Percentiles rank a stretch among this genome's conserved stretches.
phyloP scores from a whole-genome alignment of 805 yeast genomes.

The Ogataea nitratoaversa region DNA sequence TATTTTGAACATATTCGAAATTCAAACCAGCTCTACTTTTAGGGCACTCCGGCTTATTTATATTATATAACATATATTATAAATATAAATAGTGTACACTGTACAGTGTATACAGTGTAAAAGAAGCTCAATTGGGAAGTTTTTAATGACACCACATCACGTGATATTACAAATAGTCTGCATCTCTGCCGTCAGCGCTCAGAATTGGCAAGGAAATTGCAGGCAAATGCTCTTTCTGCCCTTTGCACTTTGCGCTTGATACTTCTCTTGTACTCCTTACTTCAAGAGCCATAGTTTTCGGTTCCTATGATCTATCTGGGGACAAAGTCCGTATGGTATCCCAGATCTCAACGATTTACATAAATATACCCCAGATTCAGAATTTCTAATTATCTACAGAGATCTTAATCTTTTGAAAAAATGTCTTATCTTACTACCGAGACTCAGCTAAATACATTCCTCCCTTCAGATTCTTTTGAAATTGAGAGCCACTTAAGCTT shows the following conservation, averaged over 20 bases:
- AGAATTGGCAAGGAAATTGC: background rate
- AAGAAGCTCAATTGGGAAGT: background rate
- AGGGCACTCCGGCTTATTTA: no score
- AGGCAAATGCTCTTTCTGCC: background rate
- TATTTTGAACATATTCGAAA: no score
- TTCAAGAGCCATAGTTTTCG: background rate
- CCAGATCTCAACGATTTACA: background rate
- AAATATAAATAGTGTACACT: no score
- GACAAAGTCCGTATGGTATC: background rate
- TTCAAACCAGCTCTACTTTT: no score
- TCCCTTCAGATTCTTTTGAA: background rate
- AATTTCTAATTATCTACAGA: no score
- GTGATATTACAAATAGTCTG: background rate
- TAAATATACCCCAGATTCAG: background rate
- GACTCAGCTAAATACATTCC: background rate
- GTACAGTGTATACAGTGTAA: no score
- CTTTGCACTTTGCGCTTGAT: no score
- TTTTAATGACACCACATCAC: background rate
- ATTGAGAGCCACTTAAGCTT: background rate
- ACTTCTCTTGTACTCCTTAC: no score
- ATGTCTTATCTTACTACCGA: background rate
- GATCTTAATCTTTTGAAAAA: background rate
- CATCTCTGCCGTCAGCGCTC: background rate
- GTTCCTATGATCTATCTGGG: background rate
- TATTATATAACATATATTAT: no score